Percentiles rank a stretch among this genome's conserved stretches.
These are phyloP conservation scores for Tulasnella sp. DNA, from an alignment of 768 basidiomycete species.

Conservation along the genomic window DNA sequence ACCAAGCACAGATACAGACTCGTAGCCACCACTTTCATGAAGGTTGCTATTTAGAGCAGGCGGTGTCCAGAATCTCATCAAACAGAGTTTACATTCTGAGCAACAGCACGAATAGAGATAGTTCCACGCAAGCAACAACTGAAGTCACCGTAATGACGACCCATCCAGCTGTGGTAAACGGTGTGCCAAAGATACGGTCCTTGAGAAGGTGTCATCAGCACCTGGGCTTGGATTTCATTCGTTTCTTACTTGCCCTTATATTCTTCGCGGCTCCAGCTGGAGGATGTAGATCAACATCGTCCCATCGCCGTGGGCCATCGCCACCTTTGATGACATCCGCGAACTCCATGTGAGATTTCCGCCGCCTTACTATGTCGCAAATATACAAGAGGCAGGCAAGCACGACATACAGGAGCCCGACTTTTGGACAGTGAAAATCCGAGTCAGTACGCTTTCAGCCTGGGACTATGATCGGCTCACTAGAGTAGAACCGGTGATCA, in stretches of 20 bases:
- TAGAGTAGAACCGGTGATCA: conserved; percentile 57
- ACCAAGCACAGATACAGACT: too few relatives aligned
- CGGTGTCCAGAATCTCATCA: too few relatives aligned
- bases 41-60: too few relatives aligned
- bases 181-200: conserved; percentile 52
- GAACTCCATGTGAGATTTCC: conserved; percentile 64
- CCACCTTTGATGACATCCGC: conserved; percentile 39
- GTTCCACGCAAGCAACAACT: conserved; percentile 52
- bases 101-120: conserved; percentile 54
- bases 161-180: conserved; percentile 74
- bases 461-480: conserved; percentile 33
- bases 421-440: conserved; percentile 15
- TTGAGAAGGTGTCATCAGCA: conserved; percentile 20
- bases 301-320: neutral
- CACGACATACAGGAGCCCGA: conserved; percentile 26
- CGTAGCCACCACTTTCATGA: too few relatives aligned
- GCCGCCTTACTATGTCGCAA: conserved; percentile 46
- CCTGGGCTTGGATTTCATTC: neutral
- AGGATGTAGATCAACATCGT: conserved; percentile 1
- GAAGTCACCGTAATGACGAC: conserved; percentile 44
- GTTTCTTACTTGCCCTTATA: neutral
- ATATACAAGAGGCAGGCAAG: conserved; percentile 50
- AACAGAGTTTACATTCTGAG: conserved; percentile 23
- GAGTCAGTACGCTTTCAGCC: neutral
- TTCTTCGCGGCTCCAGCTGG: neutral